Conservation (phyloP, 345 rosid genomes). For the Alliaria petiolata region DNA sequence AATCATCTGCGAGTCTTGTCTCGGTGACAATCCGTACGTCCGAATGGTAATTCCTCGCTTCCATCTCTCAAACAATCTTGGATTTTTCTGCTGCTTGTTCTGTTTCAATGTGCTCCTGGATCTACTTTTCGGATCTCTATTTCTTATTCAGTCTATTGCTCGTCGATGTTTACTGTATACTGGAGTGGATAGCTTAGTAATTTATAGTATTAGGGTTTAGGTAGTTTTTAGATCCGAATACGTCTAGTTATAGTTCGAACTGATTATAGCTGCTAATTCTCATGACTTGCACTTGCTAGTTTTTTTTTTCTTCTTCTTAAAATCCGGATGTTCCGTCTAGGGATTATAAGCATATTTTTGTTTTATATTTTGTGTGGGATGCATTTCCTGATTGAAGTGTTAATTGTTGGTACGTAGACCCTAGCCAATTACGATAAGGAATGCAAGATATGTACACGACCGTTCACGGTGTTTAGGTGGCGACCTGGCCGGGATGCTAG, state of each 20-base stretch:
- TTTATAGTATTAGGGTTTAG: not conserved
- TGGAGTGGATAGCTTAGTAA: not conserved
- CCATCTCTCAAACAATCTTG: not conserved
- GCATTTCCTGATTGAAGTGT: not conserved
- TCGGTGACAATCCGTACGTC: slow-evolving; percentile 94
- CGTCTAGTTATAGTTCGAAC: not conserved
- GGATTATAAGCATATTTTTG: no score
- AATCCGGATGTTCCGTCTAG: no score
- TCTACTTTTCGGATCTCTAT: not conserved
- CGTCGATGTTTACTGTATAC: not conserved
- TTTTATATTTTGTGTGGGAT: no score
- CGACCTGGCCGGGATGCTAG: slow-evolving; percentile 93
- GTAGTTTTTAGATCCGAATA: not conserved
- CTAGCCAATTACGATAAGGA: slow-evolving; percentile 86
- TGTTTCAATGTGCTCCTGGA: not conserved
- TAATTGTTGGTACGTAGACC: slow-evolving; percentile 47
- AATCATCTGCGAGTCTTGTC: slow-evolving; percentile 93
- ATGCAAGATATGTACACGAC: slow-evolving; percentile 95
- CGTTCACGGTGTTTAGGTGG: slow-evolving; percentile 95
- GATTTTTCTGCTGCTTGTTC: not conserved
- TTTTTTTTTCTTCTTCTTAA: no score
- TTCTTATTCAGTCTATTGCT: not conserved
- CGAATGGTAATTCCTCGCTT: slow-evolving; percentile 55
- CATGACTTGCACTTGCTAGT: not conserved
- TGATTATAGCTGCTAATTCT: not conserved